Base-by-base conservation (phyloP, 1,284 basidiomycete genomes). In the Flammula alnicola region DNA sequence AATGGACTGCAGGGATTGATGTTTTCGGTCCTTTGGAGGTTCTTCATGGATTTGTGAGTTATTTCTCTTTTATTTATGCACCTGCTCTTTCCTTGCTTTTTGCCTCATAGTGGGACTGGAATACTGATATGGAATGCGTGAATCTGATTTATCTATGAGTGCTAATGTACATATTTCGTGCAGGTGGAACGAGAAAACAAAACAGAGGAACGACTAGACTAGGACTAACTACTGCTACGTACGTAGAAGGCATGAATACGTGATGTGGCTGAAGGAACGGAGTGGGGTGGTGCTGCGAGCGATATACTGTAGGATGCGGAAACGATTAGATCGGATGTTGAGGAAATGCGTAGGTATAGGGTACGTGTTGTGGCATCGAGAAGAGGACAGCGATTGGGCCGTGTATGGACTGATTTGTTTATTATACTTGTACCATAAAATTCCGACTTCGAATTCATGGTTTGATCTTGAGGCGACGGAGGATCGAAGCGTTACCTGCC, bases 1-100 rank as follows among this genome's bases (percentile, higher is more conserved):
- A 95, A 96, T 62, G 91, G 93, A 14, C 67, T 93, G 47, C 93
- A 96, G 63, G 88, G 93, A 0, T 62, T 95, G 48, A 83, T 93
- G 77, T 95, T 94, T 70, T 83, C 85, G 12, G 73, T 95, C 5
- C 71, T 95, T 12, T 95, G 93, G 93, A 88, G 85, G 63, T 66
- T 91, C 51, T 93, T 95, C 64, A 71, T 87, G 71, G 91, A 95
- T 67, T 47, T 93, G 90, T 90, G 63, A 72, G 88, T 78, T n/a
- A n/a, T n/a, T n/a, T n/a, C n/a, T n/a, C n/a, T n/a, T n/a, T n/a
- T n/a, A n/a, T n/a, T n/a, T n/a, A n/a, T n/a, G n/a, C n/a, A n/a
- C n/a, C n/a, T n/a, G n/a, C n/a, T n/a, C n/a, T n/a, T n/a, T n/a
- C n/a, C n/a, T n/a, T n/a, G n/a, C n/a, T n/a, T n/a, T n/a, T n/a